Evolutionary conservation across 305 asterid species (phyloP), one percentile per base, ranked within the genome.

Genomic region (Fraxinus dipetala): DNA sequence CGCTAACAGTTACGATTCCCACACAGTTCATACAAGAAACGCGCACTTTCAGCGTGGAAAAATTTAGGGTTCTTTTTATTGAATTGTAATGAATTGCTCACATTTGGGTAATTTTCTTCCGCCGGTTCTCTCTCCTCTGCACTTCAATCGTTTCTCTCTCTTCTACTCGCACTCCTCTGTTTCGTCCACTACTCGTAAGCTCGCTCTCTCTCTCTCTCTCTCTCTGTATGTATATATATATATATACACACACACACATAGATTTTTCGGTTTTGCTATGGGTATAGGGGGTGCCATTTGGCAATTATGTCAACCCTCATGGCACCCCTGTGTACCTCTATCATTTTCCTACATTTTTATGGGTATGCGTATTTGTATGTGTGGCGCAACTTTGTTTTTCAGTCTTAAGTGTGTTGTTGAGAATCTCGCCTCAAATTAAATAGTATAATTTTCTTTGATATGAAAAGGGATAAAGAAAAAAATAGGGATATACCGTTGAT

Each of bases 111-210:
- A 80, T 35, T 75, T 85, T 16, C 83, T 83, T 75, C 89, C 89
- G 88, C 89, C 88, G 84, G 87, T 80, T 65, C 79, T 81, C 30
- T 83, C 85, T 59, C 90, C 90, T 72, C 86, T 82, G 83, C 90
- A 81, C 10, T 78, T 89, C 78, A 80, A 77, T 56, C 89, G 88
- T 69, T 82, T 85, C 81, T 83, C 87, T 80, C 81, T 79, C 85
- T 85, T 85, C 86, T 82, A 65, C 18, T 38, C 59, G 36, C 79
- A 51, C 70, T 83, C 83, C 79, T 72, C 89, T 73, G 31, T 79
- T 26, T 67, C 85, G 31, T 56, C 86, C 78, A 24, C 89, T 13
- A 18, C 40, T 65, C 67, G 96, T 90, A 87, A 90, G 90, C 79
- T 18, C 11, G 45, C 65, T 43, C 26, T 78, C 22, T 31, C 16